phyloP scores from a whole-genome alignment of 23 red algal genomes.

The Gracilaria caudata region DNA sequence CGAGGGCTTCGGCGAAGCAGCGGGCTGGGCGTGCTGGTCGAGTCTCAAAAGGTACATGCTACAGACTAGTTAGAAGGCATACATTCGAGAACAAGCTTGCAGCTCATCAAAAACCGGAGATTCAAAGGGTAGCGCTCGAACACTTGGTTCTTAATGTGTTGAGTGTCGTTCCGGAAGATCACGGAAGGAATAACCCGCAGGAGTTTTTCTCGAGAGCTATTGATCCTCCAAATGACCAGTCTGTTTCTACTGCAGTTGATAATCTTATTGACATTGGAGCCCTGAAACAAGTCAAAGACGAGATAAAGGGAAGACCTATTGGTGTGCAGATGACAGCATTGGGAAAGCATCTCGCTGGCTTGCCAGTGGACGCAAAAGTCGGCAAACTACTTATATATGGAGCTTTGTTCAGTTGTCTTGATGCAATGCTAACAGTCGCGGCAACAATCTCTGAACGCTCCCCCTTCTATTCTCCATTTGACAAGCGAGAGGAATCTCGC shows the following conservation, averaged over 20 bases:
- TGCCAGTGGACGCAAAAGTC: conserved; percentile 84
- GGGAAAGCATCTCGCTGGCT: conserved; percentile 69
- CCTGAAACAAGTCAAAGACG: conserved; percentile 14
- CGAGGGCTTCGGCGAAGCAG: conserved; percentile 87
- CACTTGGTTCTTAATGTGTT: conserved; percentile 71
- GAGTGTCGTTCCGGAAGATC: conserved; percentile 49
- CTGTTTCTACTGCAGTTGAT: conserved; percentile 44
- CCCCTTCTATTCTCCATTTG: conserved; percentile 77
- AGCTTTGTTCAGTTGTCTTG: conserved; percentile 76
- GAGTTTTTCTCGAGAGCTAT: conserved; percentile 67
- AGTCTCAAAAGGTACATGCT: conserved; percentile 77
- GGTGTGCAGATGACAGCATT: conserved; percentile 69
- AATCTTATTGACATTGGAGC: conserved; percentile 72
- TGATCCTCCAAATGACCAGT: conserved; percentile 64
- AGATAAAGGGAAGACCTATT: background rate
- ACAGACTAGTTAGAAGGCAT: conserved; percentile 66
- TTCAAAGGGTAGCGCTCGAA: conserved; percentile 73
- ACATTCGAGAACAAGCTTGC: conserved; percentile 71
- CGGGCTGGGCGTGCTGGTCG: conserved; percentile 94
- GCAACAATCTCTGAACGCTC: conserved; percentile 71
- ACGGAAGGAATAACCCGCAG: conserved; percentile 34
- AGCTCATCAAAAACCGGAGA: conserved; percentile 72
- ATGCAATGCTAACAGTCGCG: conserved; percentile 72
- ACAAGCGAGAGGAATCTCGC: conserved; percentile 47
- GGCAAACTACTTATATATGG: conserved; percentile 89